Conservation (phyloP, 106 monocot genomes). For the Dioscorea dumetorum region DNA sequence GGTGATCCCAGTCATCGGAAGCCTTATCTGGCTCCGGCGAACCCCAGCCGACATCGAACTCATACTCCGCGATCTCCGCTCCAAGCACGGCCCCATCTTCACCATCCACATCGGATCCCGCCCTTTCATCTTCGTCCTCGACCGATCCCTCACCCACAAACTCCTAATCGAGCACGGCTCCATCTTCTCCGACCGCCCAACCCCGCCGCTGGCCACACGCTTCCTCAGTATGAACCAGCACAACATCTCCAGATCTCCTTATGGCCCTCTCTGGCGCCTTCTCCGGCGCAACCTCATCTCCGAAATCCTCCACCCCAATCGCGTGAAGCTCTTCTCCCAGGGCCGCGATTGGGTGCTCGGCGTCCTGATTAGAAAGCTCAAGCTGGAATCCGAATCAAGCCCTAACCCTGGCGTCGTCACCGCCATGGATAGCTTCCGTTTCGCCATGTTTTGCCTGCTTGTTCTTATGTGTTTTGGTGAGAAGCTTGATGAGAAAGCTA, state of each 20-base stretch:
- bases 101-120: slow-evolving; percentile 20
- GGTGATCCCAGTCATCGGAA: slow-evolving; percentile 21
- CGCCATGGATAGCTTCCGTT: slow-evolving; percentile 19
- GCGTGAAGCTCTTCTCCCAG: slow-evolving; percentile 12
- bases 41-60: slow-evolving; percentile 14
- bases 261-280: slow-evolving; percentile 37
- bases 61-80: slow-evolving; percentile 14
- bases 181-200: slow-evolving; percentile 24
- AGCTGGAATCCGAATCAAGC: neutral
- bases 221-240: slow-evolving; percentile 15
- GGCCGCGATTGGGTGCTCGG: slow-evolving; percentile 24
- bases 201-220: neutral
- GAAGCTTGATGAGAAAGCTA: slow-evolving; percentile 13
- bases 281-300: slow-evolving; percentile 22
- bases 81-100: slow-evolving; percentile 28
- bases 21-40: slow-evolving; percentile 17
- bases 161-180: slow-evolving; percentile 27
- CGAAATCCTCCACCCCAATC: slow-evolving; percentile 23
- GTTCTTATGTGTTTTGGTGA: slow-evolving; percentile 36
- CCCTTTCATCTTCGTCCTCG: slow-evolving; percentile 21
- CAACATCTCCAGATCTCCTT: slow-evolving; percentile 13
- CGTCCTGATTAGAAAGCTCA: slow-evolving; percentile 1
- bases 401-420: neutral
- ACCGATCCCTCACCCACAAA: slow-evolving; percentile 20
- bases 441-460: slow-evolving; percentile 23